A percentile compares a stretch with the other conserved stretches of the same genome.
Conservation (phyloP, 495 filamentous ascomycete genomes). For the Aspergillus sclerotioniger region DNA sequence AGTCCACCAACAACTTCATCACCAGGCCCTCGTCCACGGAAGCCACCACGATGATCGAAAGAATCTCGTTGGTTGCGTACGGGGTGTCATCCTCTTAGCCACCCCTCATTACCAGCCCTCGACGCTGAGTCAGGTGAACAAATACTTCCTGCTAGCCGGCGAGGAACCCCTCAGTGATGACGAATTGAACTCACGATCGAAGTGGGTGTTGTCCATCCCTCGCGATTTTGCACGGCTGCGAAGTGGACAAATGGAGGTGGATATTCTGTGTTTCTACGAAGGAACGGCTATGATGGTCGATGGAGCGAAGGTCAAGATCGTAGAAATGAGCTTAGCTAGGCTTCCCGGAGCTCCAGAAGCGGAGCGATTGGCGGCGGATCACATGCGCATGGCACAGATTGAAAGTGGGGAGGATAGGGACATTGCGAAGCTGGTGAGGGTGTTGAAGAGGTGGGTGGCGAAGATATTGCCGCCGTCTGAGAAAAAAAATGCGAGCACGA, state of each 20-base stretch:
- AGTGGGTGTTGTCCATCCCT: neutral
- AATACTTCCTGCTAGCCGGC: conserved; percentile 1
- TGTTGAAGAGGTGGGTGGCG: conserved; percentile 6
- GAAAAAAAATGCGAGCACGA: neutral
- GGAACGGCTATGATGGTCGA: neutral
- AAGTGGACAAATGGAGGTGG: neutral
- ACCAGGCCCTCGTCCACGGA: conserved; percentile 3
- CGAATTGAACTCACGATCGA: neutral
- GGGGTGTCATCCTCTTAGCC: neutral
- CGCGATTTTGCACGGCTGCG: conserved; percentile 2
- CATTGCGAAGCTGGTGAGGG: conserved; percentile 4
- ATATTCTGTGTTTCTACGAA: conserved; percentile 4
- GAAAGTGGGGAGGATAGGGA: neutral
- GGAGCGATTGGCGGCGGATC: neutral
- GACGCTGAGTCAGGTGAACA: conserved; percentile 1
- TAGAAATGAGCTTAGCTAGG: conserved; percentile 3
- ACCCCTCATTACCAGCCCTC: neutral
- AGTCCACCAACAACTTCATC: neutral
- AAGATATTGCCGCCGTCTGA: neutral
- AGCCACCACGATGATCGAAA: neutral
- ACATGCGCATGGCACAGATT: neutral
- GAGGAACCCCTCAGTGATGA: neutral
- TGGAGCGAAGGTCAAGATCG: conserved; percentile 8
- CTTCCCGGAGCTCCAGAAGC: neutral
- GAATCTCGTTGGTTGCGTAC: neutral